These are phyloP conservation scores for Cicer chorassanicum DNA, from an alignment of 306 rosid genomes.

Conservation along the genomic window DNA sequence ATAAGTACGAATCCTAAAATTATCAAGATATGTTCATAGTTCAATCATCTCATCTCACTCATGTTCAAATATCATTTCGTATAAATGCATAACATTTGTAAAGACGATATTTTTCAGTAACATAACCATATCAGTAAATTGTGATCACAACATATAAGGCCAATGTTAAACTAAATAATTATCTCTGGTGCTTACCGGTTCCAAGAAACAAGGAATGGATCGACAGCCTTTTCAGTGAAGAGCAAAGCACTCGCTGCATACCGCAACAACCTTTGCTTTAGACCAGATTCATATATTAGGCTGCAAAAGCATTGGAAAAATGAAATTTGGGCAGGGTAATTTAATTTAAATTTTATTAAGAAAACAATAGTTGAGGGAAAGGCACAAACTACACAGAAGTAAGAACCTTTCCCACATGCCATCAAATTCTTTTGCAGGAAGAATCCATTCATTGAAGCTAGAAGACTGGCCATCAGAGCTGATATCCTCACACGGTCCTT, in stretches of 20 bases:
- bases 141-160: slow-evolving; percentile 2
- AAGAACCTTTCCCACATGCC: slow-evolving; percentile 98
- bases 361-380: slow-evolving; percentile 34
- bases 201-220: slow-evolving; percentile 96
- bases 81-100: slow-evolving; percentile 6
- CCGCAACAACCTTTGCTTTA: slow-evolving; percentile 81
- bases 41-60: slow-evolving; percentile 20
- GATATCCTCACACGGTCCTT: slow-evolving; percentile 92
- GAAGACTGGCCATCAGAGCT: slow-evolving; percentile 86
- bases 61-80: background rate
- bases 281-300: slow-evolving; percentile 89
- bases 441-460: slow-evolving; percentile 93
- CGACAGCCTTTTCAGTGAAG: slow-evolving; percentile 91
- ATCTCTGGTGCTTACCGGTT: slow-evolving; percentile 69
- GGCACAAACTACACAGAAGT: slow-evolving; percentile 42
- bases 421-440: slow-evolving; percentile 95
- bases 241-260: slow-evolving; percentile 94
- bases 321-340: slow-evolving; percentile 17
- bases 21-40: slow-evolving; percentile 32
- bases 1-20: slow-evolving; percentile 30
- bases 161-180: slow-evolving; percentile 21
- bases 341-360: slow-evolving; percentile 19
- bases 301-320: slow-evolving; percentile 57
- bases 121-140: background rate
- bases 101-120: background rate